Conservation (phyloP, 2,329 filamentous ascomycete genomes). For the Dissoconium aciculare region DNA sequence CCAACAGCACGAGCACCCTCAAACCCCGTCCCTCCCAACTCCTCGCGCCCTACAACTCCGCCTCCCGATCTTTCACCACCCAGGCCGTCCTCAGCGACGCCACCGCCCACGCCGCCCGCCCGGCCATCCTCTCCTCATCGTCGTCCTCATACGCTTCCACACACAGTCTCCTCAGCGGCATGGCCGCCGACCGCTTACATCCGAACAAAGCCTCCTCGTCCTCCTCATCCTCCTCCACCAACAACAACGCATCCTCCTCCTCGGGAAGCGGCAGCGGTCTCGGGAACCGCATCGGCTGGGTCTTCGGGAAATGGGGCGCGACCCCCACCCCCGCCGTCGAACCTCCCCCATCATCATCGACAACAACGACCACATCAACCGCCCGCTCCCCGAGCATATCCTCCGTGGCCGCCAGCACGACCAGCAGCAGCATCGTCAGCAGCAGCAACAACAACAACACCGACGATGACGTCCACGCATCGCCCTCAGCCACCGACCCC, state of each 20-base stretch:
- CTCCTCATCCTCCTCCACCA: slow-evolving; percentile 4
- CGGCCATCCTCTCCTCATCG: slow-evolving; percentile 28
- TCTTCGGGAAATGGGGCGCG: slow-evolving; percentile 48
- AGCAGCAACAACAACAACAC: slow-evolving; percentile 10
- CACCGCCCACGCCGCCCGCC: slow-evolving; percentile 21
- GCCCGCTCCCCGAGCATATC: slow-evolving; percentile 8
- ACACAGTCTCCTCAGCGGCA: slow-evolving; percentile 20
- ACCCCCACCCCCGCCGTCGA: slow-evolving; percentile 30
- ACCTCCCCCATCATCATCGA: slow-evolving; percentile 1
- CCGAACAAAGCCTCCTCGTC: too few relatives aligned
- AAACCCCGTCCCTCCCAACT: slow-evolving; percentile 63
- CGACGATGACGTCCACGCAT: too few relatives aligned
- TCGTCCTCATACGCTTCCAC: slow-evolving; percentile 13
- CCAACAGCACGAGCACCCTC: too few relatives aligned
- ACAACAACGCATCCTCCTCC: slow-evolving; percentile 3
- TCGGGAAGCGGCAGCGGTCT: slow-evolving; percentile 25
- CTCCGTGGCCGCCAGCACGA: slow-evolving; percentile 4
- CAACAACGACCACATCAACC: slow-evolving; percentile 6
- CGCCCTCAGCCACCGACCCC: too few relatives aligned
- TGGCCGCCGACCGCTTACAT: too few relatives aligned
- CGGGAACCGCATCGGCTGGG: slow-evolving; percentile 49
- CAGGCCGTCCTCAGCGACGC: slow-evolving; percentile 30
- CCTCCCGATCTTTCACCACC: slow-evolving; percentile 30
- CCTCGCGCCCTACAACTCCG: slow-evolving; percentile 38
- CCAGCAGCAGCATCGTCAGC: slow-evolving; percentile 1